These are phyloP conservation scores for Eutypa lata DNA, from an alignment of 2,329 filamentous ascomycete genomes.

Conservation along the genomic window DNA sequence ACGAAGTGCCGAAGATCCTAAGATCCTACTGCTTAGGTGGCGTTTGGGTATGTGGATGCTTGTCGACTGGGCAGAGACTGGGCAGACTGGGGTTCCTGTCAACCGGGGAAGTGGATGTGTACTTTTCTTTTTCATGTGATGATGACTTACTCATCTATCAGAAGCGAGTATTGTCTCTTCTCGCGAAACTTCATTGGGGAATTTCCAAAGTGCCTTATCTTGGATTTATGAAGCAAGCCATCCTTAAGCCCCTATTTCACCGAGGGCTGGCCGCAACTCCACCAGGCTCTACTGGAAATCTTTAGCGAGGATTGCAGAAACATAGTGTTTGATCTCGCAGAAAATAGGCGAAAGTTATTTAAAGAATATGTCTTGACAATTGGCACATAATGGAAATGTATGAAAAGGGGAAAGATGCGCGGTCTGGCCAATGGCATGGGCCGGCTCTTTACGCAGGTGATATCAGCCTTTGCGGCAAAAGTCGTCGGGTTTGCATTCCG, in stretches of 20 bases:
- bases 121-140: background rate
- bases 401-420: background rate
- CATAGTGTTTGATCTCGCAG: background rate
- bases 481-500: background rate
- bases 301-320: background rate
- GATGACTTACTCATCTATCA: background rate
- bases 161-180: too few relatives aligned
- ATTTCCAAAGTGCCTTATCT: background rate
- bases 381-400: background rate
- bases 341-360: background rate
- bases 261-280: background rate
- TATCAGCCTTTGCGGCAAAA: background rate
- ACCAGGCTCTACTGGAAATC: background rate
- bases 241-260: background rate
- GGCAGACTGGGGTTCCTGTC: too few relatives aligned
- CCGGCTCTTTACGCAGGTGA: background rate
- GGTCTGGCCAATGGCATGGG: background rate
- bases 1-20: background rate
- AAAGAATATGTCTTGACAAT: background rate
- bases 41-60: background rate
- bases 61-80: background rate
- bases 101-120: too few relatives aligned
- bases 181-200: background rate
- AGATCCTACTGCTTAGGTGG: background rate
- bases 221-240: background rate